Percentiles rank a stretch among this genome's conserved stretches.
These are phyloP conservation scores for Pythium aphanidermatum DNA, from an alignment of 352 stramenopile species.

Conservation along the genomic window DNA sequence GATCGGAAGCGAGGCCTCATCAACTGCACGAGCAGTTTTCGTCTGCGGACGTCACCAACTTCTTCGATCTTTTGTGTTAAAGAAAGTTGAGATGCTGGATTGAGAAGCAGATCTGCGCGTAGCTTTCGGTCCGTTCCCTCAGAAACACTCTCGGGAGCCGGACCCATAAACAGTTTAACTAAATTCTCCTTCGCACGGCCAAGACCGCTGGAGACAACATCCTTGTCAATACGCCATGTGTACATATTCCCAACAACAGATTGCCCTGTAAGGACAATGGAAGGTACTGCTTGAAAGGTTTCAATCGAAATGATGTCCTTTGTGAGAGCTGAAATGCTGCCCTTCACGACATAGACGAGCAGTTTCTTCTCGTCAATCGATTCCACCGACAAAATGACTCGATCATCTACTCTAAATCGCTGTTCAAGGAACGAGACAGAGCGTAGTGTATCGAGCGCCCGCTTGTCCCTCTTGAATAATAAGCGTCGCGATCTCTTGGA, in stretches of 20 bases:
- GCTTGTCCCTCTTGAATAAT: constrained; percentile 43
- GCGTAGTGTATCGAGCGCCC: constrained; percentile 13
- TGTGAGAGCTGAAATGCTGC: constrained; percentile 42
- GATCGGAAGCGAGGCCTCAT: constrained; percentile 53
- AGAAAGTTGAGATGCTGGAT: constrained; percentile 6
- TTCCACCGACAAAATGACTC: constrained; percentile 68
- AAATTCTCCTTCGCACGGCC: constrained; percentile 74
- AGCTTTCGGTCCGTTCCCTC: constrained; percentile 28
- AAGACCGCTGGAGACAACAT: constrained; percentile 59
- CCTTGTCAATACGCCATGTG: constrained; percentile 75
- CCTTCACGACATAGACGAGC: constrained; percentile 57
- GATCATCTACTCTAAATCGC: constrained; percentile 61
- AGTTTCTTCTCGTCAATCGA: constrained; percentile 57
- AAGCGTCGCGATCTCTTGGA: constrained; percentile 35
- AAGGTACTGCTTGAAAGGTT: constrained; percentile 50
- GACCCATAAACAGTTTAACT: constrained; percentile 59
- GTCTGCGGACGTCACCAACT: constrained; percentile 38
- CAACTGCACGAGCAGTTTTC: constrained; percentile 63
- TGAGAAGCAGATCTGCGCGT: constrained; percentile 13
- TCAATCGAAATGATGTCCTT: constrained; percentile 41
- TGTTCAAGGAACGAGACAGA: constrained; percentile 39
- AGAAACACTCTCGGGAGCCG: constrained; percentile 33
- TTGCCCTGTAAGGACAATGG: constrained; percentile 41
- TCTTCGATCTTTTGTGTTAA: constrained; percentile 17
- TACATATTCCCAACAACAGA: constrained; percentile 58